phyloP scores from a whole-genome alignment of 2,329 filamentous ascomycete species.

The Hypomyces rosellus region DNA sequence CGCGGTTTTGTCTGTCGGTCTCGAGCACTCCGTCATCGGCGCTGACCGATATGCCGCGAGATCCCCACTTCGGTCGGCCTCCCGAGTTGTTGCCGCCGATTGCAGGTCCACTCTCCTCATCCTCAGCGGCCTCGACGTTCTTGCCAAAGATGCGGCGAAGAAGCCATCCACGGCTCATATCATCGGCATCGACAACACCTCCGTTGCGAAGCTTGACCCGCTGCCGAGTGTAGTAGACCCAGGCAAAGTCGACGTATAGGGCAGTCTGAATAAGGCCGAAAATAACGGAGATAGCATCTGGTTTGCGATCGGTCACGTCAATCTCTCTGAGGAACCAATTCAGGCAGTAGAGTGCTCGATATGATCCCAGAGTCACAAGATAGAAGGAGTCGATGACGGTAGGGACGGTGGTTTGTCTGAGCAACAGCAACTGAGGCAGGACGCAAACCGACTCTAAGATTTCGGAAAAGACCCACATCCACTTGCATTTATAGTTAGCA shows the following conservation, averaged over 20 bases:
- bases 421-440: slow-evolving; percentile 81
- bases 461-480: slow-evolving; percentile 81
- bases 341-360: slow-evolving; percentile 81
- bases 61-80: slow-evolving; percentile 52
- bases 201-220: slow-evolving; percentile 86
- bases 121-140: slow-evolving; percentile 44
- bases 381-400: slow-evolving; percentile 98
- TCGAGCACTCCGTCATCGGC: slow-evolving; percentile 56
- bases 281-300: slow-evolving; percentile 68
- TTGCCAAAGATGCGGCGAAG: slow-evolving; percentile 70
- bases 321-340: slow-evolving; percentile 77
- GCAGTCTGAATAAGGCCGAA: slow-evolving; percentile 87
- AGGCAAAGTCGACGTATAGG: slow-evolving; percentile 89
- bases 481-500: slow-evolving; percentile 39
- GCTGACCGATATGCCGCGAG: slow-evolving; percentile 59
- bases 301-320: slow-evolving; percentile 51
- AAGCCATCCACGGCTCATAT: slow-evolving; percentile 79
- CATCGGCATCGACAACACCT: slow-evolving; percentile 83
- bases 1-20: slow-evolving; percentile 40
- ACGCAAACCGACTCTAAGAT: slow-evolving; percentile 89
- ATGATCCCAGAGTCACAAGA: slow-evolving; percentile 77
- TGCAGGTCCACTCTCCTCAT: slow-evolving; percentile 53
- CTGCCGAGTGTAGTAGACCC: slow-evolving; percentile 93
- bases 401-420: slow-evolving; percentile 90
- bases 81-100: slow-evolving; percentile 32